Evolutionary conservation across 148 eudicot genomes (phyloP), one percentile per base, ranked within the genome.

Genomic region (Dianthus caryophyllus): DNA sequence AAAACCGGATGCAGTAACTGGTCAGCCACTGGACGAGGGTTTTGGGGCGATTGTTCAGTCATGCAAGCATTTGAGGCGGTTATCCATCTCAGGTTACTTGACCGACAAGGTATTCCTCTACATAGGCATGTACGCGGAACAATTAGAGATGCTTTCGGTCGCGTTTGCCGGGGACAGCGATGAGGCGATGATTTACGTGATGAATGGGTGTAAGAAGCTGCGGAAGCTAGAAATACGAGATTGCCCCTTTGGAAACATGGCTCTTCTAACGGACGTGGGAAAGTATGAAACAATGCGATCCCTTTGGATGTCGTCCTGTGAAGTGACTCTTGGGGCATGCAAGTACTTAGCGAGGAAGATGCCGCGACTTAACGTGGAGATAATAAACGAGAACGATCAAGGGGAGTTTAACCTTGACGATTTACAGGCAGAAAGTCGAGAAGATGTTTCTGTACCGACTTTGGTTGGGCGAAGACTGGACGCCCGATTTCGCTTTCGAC

Each of bases 271-370:
- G 66, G 82, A 85, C 82, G 69, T 83, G 65, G 89, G 85, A 75
- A 87, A 85, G 97, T 87, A 87, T 76, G 93, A 84, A 58, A 83
- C 96, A 83, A 87, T 89, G 96, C 87, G 91, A 84, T 91, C 96
- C 88, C 97, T 88, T 88, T 88, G 92, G 97, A 91, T 88, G 90
- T 89, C 90, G 71, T 84, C 88, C 60, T 87, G 97, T 69, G 81
- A 84, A 71, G 84, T 88, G 68, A 91, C 92, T 47, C 73, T 83
- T 14, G 91, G 82, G 71, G 97, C 86, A 22, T 91, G 91, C 84
- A 88, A 80, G 81, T 58, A 73, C 26, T 84, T 91, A 0, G 88
- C 95, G 0, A 69, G 73, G 86, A 84, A 75, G 81, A 91, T 84
- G 97, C 87, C 85, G 0, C 76, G 75, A 52, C 75, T 91, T 11